Conservation (phyloP, 2,329 filamentous ascomycete species). For the Shiraia sp. region DNA sequence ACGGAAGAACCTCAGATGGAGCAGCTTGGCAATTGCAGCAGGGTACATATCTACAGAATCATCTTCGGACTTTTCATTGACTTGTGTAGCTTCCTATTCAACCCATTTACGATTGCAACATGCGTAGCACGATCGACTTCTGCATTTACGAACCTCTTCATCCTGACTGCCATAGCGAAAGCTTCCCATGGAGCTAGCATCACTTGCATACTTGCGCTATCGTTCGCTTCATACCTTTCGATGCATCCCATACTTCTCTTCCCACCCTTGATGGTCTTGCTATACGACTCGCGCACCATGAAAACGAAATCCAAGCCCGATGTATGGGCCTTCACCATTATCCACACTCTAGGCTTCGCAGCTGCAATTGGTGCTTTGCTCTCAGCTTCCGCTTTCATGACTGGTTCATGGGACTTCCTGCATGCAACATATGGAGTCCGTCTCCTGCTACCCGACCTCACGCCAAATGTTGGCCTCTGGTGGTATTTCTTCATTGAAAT, state of each 20-base stretch:
- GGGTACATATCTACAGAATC: slow-evolving; percentile 56
- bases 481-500: slow-evolving; percentile 99
- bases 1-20: slow-evolving; percentile 74
- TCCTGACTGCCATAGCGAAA: slow-evolving; percentile 80
- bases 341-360: slow-evolving; percentile 58
- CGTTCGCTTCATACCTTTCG: slow-evolving; percentile 86
- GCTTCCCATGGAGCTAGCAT: slow-evolving; percentile 73
- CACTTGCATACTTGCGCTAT: slow-evolving; percentile 80
- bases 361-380: slow-evolving; percentile 60
- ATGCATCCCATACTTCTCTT: slow-evolving; percentile 89
- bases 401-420: slow-evolving; percentile 85
- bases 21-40: slow-evolving; percentile 74
- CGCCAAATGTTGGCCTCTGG: slow-evolving; percentile 94
- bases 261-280: slow-evolving; percentile 77
- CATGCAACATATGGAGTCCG: slow-evolving; percentile 90
- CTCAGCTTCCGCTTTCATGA: slow-evolving; percentile 71
- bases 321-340: slow-evolving; percentile 56
- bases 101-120: slow-evolving; percentile 88
- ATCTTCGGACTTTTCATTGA: slow-evolving; percentile 13
- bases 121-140: slow-evolving; percentile 89
- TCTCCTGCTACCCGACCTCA: slow-evolving; percentile 85
- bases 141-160: slow-evolving; percentile 85
- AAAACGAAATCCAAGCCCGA: slow-evolving; percentile 34
- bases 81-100: slow-evolving; percentile 79
- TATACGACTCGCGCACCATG: slow-evolving; percentile 56